These are phyloP conservation scores for Rhexocercosporidium sp. DNA, from an alignment of 2,329 filamentous ascomycete genomes.

Conservation along the genomic window DNA sequence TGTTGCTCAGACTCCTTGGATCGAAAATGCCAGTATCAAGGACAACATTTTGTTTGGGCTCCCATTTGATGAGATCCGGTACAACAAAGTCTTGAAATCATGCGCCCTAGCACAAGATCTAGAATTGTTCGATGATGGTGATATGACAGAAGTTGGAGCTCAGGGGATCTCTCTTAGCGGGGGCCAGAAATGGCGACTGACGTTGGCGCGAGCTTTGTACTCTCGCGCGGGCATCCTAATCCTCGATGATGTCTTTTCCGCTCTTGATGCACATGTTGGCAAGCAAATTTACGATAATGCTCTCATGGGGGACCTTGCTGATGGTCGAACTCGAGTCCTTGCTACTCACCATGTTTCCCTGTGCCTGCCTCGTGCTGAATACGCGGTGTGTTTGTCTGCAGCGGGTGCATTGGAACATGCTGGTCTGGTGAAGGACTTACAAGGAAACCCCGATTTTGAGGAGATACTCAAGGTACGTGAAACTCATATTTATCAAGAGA, in stretches of 20 bases:
- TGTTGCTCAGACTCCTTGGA: conserved; percentile 82
- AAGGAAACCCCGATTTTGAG: conserved; percentile 15
- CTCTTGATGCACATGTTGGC: conserved; percentile 82
- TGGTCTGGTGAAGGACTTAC: conserved; percentile 20
- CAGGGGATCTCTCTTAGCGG: conserved; percentile 79
- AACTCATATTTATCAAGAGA: background rate
- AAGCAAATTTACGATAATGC: conserved; percentile 78
- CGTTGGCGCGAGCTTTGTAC: conserved; percentile 78
- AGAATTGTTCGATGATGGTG: conserved; percentile 74
- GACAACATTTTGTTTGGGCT: conserved; percentile 80
- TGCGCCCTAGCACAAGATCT: conserved; percentile 78
- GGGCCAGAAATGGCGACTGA: conserved; percentile 75
- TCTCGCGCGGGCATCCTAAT: conserved; percentile 75
- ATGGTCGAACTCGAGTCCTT: conserved; percentile 73
- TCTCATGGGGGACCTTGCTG: conserved; percentile 69
- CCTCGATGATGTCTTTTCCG: conserved; percentile 82
- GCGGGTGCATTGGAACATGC: conserved; percentile 21
- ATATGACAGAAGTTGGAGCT: conserved; percentile 78
- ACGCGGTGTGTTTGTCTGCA: conserved; percentile 63
- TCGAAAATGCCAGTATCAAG: conserved; percentile 77
- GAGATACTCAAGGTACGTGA: conserved; percentile 21
- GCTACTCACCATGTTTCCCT: conserved; percentile 80
- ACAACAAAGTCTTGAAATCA: conserved; percentile 69
- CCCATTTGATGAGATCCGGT: conserved; percentile 68
- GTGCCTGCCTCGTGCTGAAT: conserved; percentile 71